phyloP scores from a whole-genome alignment of 1,139 yeast species.

The Geotrichum restrictum region DNA sequence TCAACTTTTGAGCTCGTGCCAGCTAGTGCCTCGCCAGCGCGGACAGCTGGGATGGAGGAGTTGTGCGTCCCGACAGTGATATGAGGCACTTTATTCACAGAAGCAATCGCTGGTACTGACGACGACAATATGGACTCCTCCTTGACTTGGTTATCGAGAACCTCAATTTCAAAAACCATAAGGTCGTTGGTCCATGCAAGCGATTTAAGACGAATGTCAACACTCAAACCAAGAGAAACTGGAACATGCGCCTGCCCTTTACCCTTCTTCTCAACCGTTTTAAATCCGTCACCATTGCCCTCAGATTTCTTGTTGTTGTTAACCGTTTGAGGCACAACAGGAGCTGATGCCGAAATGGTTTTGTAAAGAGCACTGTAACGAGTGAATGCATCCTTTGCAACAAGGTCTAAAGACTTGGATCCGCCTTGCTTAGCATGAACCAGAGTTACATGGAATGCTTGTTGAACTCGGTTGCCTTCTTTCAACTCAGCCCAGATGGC shows the following conservation, averaged over 20 bases:
- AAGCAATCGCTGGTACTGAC: background rate
- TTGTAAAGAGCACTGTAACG: conserved; percentile 3
- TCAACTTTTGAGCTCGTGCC: background rate
- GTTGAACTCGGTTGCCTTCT: conserved; percentile 45
- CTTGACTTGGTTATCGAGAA: conserved; percentile 26
- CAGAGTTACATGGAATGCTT: conserved; percentile 72
- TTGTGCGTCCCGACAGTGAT: conserved; percentile 19
- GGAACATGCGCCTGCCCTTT: background rate
- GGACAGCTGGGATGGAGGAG: conserved; percentile 14
- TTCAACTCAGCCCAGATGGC: conserved; percentile 37
- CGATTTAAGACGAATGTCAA: conserved; percentile 44
- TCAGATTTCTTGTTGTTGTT: background rate
- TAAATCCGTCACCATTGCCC: conserved; percentile 13
- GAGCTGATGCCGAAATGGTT: background rate
- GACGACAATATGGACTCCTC: background rate
- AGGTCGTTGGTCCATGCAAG: conserved; percentile 53
- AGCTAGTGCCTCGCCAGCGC: conserved; percentile 15
- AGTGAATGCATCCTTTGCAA: conserved; percentile 4
- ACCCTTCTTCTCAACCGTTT: background rate
- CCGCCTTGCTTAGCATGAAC: conserved; percentile 46
- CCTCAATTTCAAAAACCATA: conserved; percentile 54
- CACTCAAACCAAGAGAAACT: conserved; percentile 25
- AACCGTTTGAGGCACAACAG: background rate
- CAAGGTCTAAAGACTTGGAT: conserved; percentile 7
- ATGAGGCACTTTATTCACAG: conserved; percentile 16